A percentile compares a stretch with the other conserved stretches of the same genome.
These are phyloP conservation scores for Parachlorella kessleri DNA, from an alignment of 139 green algal genomes.

Conservation along the genomic window DNA sequence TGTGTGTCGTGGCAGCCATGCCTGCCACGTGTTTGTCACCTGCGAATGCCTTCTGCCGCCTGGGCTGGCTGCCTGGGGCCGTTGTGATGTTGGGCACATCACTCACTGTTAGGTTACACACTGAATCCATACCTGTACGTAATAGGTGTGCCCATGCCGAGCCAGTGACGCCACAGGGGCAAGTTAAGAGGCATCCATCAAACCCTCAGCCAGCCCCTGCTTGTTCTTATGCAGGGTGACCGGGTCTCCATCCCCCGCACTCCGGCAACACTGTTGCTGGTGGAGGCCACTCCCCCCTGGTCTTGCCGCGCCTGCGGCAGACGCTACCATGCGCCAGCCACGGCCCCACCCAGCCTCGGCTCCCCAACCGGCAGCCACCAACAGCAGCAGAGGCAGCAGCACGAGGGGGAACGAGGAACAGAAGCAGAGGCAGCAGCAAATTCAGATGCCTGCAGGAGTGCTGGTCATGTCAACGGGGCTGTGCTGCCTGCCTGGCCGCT, in stretches of 20 bases:
- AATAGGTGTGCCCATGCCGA: background rate
- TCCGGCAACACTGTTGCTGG: background rate
- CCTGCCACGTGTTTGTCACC: too few species aligned
- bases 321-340: background rate
- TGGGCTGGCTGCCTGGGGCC: background rate
- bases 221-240: background rate
- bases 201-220: background rate
- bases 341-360: too few species aligned
- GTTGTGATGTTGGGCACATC: too few species aligned
- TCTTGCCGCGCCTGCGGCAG: background rate
- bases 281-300: background rate
- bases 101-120: too few species aligned
- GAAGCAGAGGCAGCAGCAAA: background rate
- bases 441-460: background rate
- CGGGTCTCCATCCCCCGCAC: background rate
- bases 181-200: background rate
- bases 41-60: background rate
- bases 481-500: background rate
- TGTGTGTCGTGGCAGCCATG: too few species aligned
- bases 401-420: too few species aligned
- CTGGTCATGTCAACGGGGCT: background rate
- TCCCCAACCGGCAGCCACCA: too few species aligned
- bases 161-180: background rate
- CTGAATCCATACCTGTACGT: background rate
- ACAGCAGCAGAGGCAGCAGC: background rate